Evolutionary conservation across 2,329 filamentous ascomycete species (phyloP), one percentile per base, ranked within the genome.

Genomic region (Coniochaeta hoffmannii): DNA sequence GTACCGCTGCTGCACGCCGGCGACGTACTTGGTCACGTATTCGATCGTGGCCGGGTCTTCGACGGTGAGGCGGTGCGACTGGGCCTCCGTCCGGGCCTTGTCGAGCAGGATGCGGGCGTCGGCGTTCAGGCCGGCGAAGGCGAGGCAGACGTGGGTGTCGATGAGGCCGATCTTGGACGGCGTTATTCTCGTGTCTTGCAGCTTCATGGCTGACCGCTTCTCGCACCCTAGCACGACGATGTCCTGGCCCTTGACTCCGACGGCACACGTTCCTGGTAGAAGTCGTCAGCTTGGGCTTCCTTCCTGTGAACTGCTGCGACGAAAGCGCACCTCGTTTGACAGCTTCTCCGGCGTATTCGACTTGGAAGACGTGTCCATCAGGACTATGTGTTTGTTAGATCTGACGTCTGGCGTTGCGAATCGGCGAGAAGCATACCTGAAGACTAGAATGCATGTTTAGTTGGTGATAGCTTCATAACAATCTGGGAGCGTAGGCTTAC

Each of bases 11-110:
- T 99, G 94, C 64, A 99, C 94, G 56, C 93, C 90, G 54, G 94
- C 94, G 61, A 99, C 88, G 68, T 97, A 96, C 79, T 99, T 97
- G 68, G 94, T 97, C 70, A 99, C 97, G 81, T 99, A 99, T 77
- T 99, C 94, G 73, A 99, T 95, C 60, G 90, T 93, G 62, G 96
- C 90, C 55, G 94, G 93, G 71, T 99, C 95, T 72, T 99, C 94
- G 57, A 99, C 91, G 4, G 94, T 97, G 65, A 99, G 80, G 61
- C 94, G 88, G 78, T 99, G 94, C 64, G 91, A 96, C 76, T 99
- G 94, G 51, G 94, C 93, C 78, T 99, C 94, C 74, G 97, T 78
- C 65, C 95, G 87, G 58, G 95, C 94, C 80, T 97, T 97, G 83
- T 99, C 95, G 70, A 99, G 89, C 61, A 99, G 83, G 70, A 99